A percentile compares a stretch with the other conserved stretches of the same genome.
phyloP scores from a whole-genome alignment of 345 rosid genomes.

The Arabis alpina region DNA sequence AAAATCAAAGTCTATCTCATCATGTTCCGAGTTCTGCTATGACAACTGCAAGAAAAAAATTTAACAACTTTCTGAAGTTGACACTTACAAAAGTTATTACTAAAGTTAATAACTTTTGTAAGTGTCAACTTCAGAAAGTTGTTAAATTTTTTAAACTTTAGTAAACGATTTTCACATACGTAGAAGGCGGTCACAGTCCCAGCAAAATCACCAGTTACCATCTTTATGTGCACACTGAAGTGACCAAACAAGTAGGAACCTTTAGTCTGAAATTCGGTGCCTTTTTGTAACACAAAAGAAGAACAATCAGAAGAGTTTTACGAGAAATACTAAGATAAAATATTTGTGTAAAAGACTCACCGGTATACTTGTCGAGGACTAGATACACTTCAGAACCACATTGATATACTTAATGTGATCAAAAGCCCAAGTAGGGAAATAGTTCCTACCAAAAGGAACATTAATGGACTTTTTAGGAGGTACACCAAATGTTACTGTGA shows the following conservation, averaged over 20 bases:
- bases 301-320: conserved; percentile 2
- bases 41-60: conserved; percentile 58
- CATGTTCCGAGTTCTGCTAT: conserved; percentile 81
- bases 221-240: conserved; percentile 81
- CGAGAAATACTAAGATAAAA: neutral
- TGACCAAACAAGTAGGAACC: conserved; percentile 83
- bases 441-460: conserved; percentile 80
- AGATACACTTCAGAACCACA: conserved; percentile 76
- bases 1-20: conserved; percentile 94
- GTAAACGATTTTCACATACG: conserved; percentile 43
- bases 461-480: conserved; percentile 61
- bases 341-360: conserved; percentile 36
- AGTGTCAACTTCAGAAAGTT: neutral
- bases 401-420: conserved; percentile 87
- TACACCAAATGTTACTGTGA: conserved; percentile 54
- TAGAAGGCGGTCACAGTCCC: conserved; percentile 90
- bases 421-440: conserved; percentile 85
- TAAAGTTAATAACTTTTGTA: neutral
- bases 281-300: conserved; percentile 37
- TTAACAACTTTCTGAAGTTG: neutral
- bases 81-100: neutral
- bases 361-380: conserved; percentile 75
- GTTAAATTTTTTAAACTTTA: too few relatives aligned
- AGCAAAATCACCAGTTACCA: conserved; percentile 83
- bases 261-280: conserved; percentile 90